Conservation (phyloP, 1,284 basidiomycete genomes). For the Caloboletus firmus region DNA sequence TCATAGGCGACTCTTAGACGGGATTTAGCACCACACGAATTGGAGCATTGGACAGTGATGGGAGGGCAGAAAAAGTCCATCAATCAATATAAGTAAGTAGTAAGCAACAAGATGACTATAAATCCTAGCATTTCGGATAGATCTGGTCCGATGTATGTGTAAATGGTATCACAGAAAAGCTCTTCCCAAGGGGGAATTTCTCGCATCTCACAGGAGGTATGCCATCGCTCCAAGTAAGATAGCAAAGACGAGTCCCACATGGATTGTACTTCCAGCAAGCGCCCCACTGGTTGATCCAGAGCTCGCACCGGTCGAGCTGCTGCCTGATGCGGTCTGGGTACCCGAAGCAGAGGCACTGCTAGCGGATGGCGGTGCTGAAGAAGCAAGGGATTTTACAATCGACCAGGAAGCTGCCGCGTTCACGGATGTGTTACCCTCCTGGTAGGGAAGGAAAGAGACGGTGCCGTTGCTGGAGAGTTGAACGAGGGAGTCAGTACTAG, state of each 20-base stretch:
- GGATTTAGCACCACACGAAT: not conserved
- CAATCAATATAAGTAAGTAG: conserved; percentile 2
- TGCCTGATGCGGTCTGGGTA: conserved; percentile 19
- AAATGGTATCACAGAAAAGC: conserved; percentile 1
- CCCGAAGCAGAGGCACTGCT: conserved; percentile 19
- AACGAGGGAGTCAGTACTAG: conserved; percentile 68
- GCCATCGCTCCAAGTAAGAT: conserved; percentile 18
- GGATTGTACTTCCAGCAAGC: conserved; percentile 5
- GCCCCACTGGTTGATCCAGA: conserved; percentile 18
- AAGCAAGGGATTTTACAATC: conserved; percentile 39
- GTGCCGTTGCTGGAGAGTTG: conserved; percentile 70
- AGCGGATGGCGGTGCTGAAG: conserved; percentile 33
- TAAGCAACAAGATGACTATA: conserved; percentile 2
- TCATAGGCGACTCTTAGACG: not conserved
- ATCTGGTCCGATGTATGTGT: not conserved
- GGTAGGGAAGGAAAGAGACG: conserved; percentile 70
- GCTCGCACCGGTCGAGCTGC: conserved; percentile 11
- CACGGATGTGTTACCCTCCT: conserved; percentile 42
- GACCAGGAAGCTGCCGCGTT: conserved; percentile 55
- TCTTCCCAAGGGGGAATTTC: too few species aligned
- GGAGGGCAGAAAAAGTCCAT: not conserved
- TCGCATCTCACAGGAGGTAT: conserved; percentile 15
- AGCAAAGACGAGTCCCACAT: conserved; percentile 14
- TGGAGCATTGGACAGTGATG: not conserved
- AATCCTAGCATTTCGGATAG: not conserved